phyloP scores from a whole-genome alignment of 2,329 filamentous ascomycete genomes.

The Aspergillus latus region DNA sequence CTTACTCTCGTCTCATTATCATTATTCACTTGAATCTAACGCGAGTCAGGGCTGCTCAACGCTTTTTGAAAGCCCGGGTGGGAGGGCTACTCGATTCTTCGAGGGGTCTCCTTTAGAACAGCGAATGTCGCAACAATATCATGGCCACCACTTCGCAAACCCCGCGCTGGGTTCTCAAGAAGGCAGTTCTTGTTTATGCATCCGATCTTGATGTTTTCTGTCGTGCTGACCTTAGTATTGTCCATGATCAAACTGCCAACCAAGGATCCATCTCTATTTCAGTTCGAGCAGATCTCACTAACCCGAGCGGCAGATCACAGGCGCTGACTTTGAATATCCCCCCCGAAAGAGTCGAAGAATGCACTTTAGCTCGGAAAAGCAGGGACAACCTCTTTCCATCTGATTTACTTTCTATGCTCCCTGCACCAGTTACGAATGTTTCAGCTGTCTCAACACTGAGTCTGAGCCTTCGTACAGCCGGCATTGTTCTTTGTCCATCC shows the following conservation, averaged over 20 bases:
- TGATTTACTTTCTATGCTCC: constrained; percentile 16
- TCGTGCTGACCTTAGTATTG: constrained; percentile 21
- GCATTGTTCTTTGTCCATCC: constrained; percentile 21
- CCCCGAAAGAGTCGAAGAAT: constrained; percentile 18
- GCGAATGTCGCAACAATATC: constrained; percentile 14
- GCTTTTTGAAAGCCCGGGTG: constrained; percentile 23
- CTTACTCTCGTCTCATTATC: constrained; percentile 14
- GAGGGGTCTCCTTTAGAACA: constrained; percentile 18
- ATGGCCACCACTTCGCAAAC: constrained; percentile 19
- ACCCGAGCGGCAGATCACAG: constrained; percentile 18
- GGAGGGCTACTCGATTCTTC: constrained; percentile 26
- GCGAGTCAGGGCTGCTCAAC: constrained; percentile 27
- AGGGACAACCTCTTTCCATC: constrained; percentile 18
- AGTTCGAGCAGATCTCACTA: constrained; percentile 21
- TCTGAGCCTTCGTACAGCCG: constrained; percentile 15
- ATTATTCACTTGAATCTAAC: constrained; percentile 11
- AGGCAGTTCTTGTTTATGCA: constrained; percentile 20
- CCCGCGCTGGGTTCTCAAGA: constrained; percentile 17
- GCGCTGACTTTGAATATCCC: constrained; percentile 20
- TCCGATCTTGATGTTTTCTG: constrained; percentile 16
- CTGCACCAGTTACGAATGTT: constrained; percentile 14
- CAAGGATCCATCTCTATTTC: constrained; percentile 22
- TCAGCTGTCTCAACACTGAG: constrained; percentile 20
- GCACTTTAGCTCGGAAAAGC: constrained; percentile 17
- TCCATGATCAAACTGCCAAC: constrained; percentile 17